Conservation (phyloP, 169 alveolate genomes). For the Cryptosporidium ubiquitum region DNA sequence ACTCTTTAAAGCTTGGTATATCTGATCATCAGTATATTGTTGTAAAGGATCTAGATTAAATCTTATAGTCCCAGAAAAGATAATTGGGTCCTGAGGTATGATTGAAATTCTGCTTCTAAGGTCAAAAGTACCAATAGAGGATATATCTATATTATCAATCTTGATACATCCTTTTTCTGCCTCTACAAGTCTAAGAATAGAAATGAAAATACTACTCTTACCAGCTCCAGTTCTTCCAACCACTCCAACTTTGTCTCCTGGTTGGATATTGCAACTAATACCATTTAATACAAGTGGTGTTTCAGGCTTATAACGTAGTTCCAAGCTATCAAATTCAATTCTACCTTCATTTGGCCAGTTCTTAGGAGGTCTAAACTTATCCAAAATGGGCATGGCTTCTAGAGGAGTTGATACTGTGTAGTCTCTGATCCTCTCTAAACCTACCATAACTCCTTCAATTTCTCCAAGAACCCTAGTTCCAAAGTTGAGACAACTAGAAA, state of each 20-base stretch:
- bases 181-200: slow-evolving; percentile 82
- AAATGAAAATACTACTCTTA: slow-evolving; percentile 84
- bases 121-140: slow-evolving; percentile 64
- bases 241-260: slow-evolving; percentile 86
- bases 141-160: slow-evolving; percentile 79
- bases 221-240: slow-evolving; percentile 94
- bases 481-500: slow-evolving; percentile 57
- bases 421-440: slow-evolving; percentile 57
- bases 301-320: slow-evolving; percentile 76
- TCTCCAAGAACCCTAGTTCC: slow-evolving; percentile 68
- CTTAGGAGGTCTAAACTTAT: slow-evolving; percentile 17
- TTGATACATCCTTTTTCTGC: slow-evolving; percentile 78
- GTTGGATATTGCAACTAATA: slow-evolving; percentile 77
- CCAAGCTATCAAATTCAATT: slow-evolving; percentile 68
- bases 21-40: slow-evolving; percentile 74
- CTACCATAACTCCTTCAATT: slow-evolving; percentile 73
- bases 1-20: slow-evolving; percentile 71
- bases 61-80: slow-evolving; percentile 83
- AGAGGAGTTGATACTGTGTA: slow-evolving; percentile 53
- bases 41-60: slow-evolving; percentile 85
- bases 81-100: slow-evolving; percentile 86
- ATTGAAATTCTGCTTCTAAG: slow-evolving; percentile 80
- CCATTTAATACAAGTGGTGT: slow-evolving; percentile 79
- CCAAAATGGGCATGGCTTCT: slow-evolving; percentile 51
- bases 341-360: slow-evolving; percentile 76